Evolutionary conservation across 768 basidiomycete species (phyloP), one percentile per base, ranked within the genome.

Genomic region (Xerocomus potaroensis): DNA sequence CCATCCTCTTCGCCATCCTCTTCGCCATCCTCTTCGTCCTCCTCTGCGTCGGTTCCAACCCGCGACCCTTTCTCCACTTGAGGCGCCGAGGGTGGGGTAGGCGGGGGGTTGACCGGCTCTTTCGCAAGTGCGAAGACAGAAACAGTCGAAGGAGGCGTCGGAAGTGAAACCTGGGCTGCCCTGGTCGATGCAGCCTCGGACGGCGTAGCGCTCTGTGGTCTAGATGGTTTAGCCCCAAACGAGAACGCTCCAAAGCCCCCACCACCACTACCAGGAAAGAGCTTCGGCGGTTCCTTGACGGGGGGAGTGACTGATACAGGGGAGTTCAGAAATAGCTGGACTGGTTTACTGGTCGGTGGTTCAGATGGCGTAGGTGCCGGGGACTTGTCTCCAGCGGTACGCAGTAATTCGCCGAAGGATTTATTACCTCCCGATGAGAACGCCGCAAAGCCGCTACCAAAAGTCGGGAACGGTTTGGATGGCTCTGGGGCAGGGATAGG

Each of bases 11-110:
- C 63, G 6, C 27, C 44, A 14, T 16, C 34, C 18, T 46, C 35
- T 29, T 68, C 68, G 2, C 65, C 56, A 22, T 65, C 65, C 7
- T 23, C 27, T 15, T 41, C 26, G 23, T 14, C 24, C 5, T 58
- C 65, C 4, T 57, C 60, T n/a, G n/a, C n/a, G n/a, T n/a, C n/a
- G n/a, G n/a, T n/a, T n/a, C n/a, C n/a, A n/a, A n/a, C 33, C 2
- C 42, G 19, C 11, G 24, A 46, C 23, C 43, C 50, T 24, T 48
- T 22, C 36, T 49, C 36, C 1, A 14, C 11, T 33, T 47, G 31
- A 6, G 47, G 29, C 3, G 40, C 38, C 2, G 10, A 21, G 1
- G 23, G 33, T 11, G 45, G 50, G 15, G 27, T 21, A 22, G 29
- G 24, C 24, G 43, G 21, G 23, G 43, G 24, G 21, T 41, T 49